Percentiles rank a stretch among this genome's conserved stretches.
These are phyloP conservation scores for Epichloe festucae DNA, from an alignment of 2,329 filamentous ascomycete genomes.

Conservation along the genomic window DNA sequence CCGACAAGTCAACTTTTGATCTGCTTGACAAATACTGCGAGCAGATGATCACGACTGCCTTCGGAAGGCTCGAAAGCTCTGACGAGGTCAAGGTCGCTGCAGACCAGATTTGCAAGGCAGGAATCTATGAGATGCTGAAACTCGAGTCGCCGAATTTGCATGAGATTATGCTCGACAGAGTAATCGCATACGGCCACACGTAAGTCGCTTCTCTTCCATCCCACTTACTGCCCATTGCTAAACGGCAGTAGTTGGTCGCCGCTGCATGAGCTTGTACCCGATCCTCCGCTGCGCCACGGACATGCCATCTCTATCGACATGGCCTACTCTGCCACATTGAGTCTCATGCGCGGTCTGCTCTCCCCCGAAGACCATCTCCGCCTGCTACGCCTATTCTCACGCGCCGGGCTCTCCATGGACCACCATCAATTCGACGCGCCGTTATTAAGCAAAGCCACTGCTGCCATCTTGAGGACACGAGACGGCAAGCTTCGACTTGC, in stretches of 20 bases:
- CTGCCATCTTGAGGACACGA: conserved; percentile 57
- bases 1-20: conserved; percentile 52
- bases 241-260: conserved; percentile 46
- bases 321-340: conserved; percentile 60
- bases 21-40: conserved; percentile 58
- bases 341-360: conserved; percentile 48
- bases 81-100: conserved; percentile 24
- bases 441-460: conserved; percentile 51
- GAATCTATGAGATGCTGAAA: conserved; percentile 61
- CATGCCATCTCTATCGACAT: conserved; percentile 67
- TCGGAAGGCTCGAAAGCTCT: conserved; percentile 47
- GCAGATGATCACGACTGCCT: conserved; percentile 50
- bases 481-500: conserved; percentile 56
- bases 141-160: conserved; percentile 62
- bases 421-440: conserved; percentile 54
- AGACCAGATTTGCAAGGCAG: conserved; percentile 54
- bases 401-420: conserved; percentile 59
- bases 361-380: conserved; percentile 47
- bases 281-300: conserved; percentile 56
- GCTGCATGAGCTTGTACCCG: conserved; percentile 55
- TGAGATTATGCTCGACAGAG: conserved; percentile 57
- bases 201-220: conserved; percentile 17
- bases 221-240: background rate
- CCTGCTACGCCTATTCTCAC: conserved; percentile 54
- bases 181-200: conserved; percentile 64